These are phyloP conservation scores for Crithidia fasciculata DNA, from an alignment of 208 protist species.

Conservation along the genomic window DNA sequence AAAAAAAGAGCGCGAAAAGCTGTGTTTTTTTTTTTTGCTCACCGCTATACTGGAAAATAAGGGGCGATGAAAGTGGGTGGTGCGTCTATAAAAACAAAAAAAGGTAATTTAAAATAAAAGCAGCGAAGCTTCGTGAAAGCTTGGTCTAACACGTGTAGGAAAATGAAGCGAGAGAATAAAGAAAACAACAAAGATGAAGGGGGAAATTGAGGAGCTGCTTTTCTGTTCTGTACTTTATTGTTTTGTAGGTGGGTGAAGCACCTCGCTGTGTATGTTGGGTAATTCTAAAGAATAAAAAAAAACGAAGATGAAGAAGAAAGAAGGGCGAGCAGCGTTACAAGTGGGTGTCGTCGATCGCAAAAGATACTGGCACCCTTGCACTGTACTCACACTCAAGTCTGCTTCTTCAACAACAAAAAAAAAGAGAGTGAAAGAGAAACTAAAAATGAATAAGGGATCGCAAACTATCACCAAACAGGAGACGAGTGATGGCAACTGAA, in stretches of 20 bases:
- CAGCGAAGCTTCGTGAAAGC: too few species aligned
- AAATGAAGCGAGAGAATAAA: slow-evolving; percentile 14
- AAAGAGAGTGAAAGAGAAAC: slow-evolving; percentile 9
- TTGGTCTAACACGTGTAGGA: too few species aligned
- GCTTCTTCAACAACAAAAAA: slow-evolving; percentile 5
- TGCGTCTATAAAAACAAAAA: neutral
- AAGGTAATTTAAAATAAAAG: neutral
- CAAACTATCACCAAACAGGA: neutral
- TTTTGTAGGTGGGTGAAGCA: neutral
- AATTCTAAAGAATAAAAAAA: neutral
- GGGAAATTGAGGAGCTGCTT: neutral
- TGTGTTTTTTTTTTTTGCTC: too few species aligned
- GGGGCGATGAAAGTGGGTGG: neutral
- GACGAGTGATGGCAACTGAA: neutral
- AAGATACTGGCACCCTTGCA: too few species aligned
- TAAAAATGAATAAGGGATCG: neutral
- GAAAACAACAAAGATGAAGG: slow-evolving; percentile 11
- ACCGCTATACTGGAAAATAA: too few species aligned
- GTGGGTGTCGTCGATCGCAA: too few species aligned
- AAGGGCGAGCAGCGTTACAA: too few species aligned
- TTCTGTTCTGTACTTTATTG: neutral
- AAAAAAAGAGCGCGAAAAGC: too few species aligned
- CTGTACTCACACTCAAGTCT: neutral
- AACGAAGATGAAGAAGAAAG: neutral
- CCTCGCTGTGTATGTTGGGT: neutral